A percentile compares a stretch with the other conserved stretches of the same genome.
Evolutionary conservation across 495 filamentous ascomycete species (phyloP).

Genomic region (Neurospora sp.): DNA sequence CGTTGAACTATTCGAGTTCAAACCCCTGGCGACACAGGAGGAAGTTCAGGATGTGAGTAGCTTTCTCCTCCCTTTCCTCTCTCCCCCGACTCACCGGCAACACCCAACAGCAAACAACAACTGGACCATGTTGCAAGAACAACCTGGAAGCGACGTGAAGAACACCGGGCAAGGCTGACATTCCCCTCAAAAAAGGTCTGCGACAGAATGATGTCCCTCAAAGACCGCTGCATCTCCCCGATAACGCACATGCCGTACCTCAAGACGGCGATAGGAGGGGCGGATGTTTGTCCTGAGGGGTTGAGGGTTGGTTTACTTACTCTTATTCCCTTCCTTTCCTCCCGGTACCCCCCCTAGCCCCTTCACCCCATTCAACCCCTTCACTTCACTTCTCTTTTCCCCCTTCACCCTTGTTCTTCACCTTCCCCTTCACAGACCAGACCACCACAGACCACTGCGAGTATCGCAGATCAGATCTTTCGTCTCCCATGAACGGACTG

Average conservation of each 20-base stretch:
- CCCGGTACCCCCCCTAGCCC: not conserved
- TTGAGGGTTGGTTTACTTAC: slow-evolving; percentile 12
- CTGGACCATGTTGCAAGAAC: not conserved
- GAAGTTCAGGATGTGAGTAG: slow-evolving; percentile 3
- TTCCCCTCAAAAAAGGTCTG: slow-evolving; percentile 9
- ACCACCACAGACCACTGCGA: not conserved
- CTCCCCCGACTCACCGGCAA: not conserved
- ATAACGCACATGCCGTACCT: slow-evolving; percentile 46
- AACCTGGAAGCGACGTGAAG: no score
- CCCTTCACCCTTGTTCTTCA: not conserved
- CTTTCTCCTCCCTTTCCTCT: not conserved
- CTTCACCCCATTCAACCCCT: no score
- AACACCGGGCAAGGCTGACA: no score
- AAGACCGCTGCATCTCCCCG: slow-evolving; percentile 39
- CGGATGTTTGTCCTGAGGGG: slow-evolving; percentile 48
- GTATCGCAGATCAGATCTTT: no score
- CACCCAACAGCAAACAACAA: not conserved
- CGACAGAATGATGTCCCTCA: slow-evolving; percentile 20
- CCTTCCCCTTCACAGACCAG: not conserved
- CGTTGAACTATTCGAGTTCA: slow-evolving; percentile 3
- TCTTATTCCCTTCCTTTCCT: not conserved
- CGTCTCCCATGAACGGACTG: no score
- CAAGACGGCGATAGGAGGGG: slow-evolving; percentile 44
- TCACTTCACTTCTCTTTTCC: not conserved
- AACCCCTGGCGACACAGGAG: slow-evolving; percentile 5